phyloP scores from a whole-genome alignment of 805 yeast genomes.

The Saturnispora serradocipensis region DNA sequence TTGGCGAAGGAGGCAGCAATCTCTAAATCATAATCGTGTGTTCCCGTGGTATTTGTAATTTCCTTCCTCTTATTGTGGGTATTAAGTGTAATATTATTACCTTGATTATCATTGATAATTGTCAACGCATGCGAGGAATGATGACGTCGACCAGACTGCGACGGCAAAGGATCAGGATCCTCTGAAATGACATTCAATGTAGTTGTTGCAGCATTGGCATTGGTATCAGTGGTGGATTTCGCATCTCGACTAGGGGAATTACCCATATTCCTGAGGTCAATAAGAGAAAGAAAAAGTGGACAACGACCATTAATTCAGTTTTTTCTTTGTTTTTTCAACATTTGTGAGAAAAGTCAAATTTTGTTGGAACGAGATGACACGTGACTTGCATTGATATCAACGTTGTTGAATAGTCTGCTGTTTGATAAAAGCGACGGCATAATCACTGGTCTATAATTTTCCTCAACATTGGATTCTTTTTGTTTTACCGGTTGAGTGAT shows the following conservation, averaged over 20 bases:
- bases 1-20: slow-evolving; percentile 40
- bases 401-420: not conserved
- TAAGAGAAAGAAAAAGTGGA: not conserved
- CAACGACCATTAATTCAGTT: not conserved
- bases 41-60: slow-evolving; percentile 1
- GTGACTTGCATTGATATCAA: not conserved
- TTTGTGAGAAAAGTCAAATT: not conserved
- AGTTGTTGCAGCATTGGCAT: not conserved
- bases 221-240: not conserved
- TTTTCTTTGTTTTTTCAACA: not conserved
- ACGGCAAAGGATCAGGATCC: slow-evolving; percentile 29
- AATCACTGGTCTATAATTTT: not conserved
- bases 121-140: slow-evolving; percentile 7
- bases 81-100: not conserved
- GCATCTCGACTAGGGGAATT: slow-evolving; percentile 5
- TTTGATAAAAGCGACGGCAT: not conserved
- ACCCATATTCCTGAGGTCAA: slow-evolving; percentile 2
- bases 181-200: slow-evolving; percentile 17
- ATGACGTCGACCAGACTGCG: slow-evolving; percentile 16
- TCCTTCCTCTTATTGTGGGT: slow-evolving; percentile 7
- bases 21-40: slow-evolving; percentile 29
- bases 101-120: slow-evolving; percentile 10
- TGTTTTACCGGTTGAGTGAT: not conserved
- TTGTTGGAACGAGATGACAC: not conserved
- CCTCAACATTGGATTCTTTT: not conserved